A percentile compares a stretch with the other conserved stretches of the same genome.
Evolutionary conservation across 169 alveolate genomes (phyloP).

Genomic region (Neospora caninum): DNA sequence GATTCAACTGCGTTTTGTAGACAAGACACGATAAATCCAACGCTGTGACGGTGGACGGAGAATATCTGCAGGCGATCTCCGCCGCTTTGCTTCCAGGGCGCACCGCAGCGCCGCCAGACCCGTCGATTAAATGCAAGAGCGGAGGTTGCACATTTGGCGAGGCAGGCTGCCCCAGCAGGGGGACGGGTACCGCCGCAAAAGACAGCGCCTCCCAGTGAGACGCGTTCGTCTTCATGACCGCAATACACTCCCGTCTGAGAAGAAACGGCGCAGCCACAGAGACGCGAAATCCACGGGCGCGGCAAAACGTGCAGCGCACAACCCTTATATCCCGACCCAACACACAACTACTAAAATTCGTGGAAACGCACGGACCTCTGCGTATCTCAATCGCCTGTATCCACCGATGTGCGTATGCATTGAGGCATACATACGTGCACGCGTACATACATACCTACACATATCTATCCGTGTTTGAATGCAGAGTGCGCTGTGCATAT

Average conservation of each 20-base stretch:
- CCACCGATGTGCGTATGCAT: background rate
- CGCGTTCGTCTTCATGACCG: constrained; percentile 1
- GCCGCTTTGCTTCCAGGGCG: constrained; percentile 38
- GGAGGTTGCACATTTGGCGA: background rate
- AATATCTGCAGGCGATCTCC: background rate
- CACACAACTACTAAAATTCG: background rate
- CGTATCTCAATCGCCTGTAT: background rate
- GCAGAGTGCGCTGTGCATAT: background rate
- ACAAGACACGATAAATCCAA: background rate
- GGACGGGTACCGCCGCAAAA: background rate
- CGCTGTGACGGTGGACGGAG: background rate
- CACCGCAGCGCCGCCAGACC: background rate
- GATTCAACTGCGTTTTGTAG: background rate
- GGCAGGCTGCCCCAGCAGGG: constrained; percentile 6
- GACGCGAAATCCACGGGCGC: no score
- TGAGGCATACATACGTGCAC: background rate
- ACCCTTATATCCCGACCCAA: no score
- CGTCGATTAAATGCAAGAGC: background rate
- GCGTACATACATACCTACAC: background rate
- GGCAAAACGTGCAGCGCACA: no score
- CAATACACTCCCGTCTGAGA: background rate
- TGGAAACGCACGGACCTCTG: background rate
- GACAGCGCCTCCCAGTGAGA: constrained; percentile 25
- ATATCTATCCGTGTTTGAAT: background rate
- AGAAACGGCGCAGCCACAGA: background rate